phyloP scores from a whole-genome alignment of 352 stramenopile genomes.

The Phytophthora syringae region DNA sequence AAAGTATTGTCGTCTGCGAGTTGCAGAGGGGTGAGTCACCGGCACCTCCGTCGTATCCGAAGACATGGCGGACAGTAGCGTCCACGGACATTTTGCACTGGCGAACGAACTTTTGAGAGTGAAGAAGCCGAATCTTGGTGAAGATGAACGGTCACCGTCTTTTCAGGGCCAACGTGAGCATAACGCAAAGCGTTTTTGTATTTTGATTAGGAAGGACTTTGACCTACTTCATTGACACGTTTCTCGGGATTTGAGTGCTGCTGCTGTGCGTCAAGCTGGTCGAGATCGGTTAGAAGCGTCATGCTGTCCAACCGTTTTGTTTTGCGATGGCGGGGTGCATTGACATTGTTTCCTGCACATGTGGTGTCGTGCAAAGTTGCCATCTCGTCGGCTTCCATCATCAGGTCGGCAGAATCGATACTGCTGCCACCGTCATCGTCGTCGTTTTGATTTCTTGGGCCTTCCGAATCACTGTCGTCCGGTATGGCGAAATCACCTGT shows the following conservation, averaged over 20 bases:
- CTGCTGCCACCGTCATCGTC: constrained; percentile 19
- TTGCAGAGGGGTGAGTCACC: constrained; percentile 44
- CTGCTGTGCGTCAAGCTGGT: constrained; percentile 21
- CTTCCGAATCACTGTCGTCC: constrained; percentile 2
- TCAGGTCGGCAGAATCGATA: constrained; percentile 42
- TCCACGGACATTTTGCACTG: constrained; percentile 51
- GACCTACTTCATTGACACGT: not conserved
- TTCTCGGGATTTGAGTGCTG: not conserved
- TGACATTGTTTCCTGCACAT: not conserved
- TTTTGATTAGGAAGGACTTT: not conserved
- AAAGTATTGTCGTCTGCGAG: constrained; percentile 78
- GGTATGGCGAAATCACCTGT: constrained; percentile 13
- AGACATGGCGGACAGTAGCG: constrained; percentile 64
- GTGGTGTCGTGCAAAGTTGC: constrained; percentile 5
- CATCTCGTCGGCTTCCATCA: constrained; percentile 45
- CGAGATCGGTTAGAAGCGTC: constrained; percentile 21
- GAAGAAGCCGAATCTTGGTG: constrained; percentile 22
- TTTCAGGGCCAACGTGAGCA: not conserved
- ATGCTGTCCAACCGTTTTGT: constrained; percentile 20
- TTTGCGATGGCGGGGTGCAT: constrained; percentile 4
- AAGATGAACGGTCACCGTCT: constrained; percentile 26
- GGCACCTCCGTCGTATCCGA: constrained; percentile 57
- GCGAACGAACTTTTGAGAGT: not conserved
- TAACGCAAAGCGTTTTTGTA: not conserved
- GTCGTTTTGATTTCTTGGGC: not conserved